Evolutionary conservation across 805 yeast genomes (phyloP).

Genomic region (Wickerhamomyces bovis): DNA sequence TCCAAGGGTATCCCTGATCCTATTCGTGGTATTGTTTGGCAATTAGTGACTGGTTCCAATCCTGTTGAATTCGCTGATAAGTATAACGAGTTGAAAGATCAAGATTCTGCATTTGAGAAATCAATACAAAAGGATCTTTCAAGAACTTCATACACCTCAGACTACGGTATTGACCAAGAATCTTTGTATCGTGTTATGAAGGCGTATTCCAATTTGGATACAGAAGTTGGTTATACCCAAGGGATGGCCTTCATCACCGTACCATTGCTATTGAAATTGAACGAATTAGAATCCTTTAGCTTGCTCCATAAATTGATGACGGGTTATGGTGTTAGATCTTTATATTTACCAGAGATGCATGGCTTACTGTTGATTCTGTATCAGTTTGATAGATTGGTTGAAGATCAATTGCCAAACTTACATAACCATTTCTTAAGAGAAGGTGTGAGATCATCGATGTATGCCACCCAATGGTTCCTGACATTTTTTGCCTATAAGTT

Average conservation of each 20-base stretch:
- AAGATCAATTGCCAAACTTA: slow-evolving; percentile 66
- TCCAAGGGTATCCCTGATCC: slow-evolving; percentile 78
- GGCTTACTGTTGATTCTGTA: slow-evolving; percentile 81
- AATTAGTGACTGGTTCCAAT: slow-evolving; percentile 75
- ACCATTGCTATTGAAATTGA: slow-evolving; percentile 76
- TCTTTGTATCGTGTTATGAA: slow-evolving; percentile 71
- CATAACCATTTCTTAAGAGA: slow-evolving; percentile 74
- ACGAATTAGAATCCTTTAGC: slow-evolving; percentile 81
- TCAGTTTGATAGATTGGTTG: slow-evolving; percentile 85
- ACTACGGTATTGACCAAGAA: slow-evolving; percentile 45
- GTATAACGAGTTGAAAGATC: slow-evolving; percentile 37
- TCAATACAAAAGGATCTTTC: slow-evolving; percentile 77
- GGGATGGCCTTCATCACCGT: slow-evolving; percentile 94
- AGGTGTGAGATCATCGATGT: slow-evolving; percentile 90
- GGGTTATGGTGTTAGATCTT: slow-evolving; percentile 68
- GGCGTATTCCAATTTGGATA: slow-evolving; percentile 79
- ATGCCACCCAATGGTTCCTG: slow-evolving; percentile 96
- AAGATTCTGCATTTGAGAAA: slow-evolving; percentile 61
- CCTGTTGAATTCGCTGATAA: slow-evolving; percentile 34
- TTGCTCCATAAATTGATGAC: slow-evolving; percentile 78
- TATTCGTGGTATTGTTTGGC: slow-evolving; percentile 90
- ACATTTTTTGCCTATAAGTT: slow-evolving; percentile 93
- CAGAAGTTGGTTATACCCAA: slow-evolving; percentile 95
- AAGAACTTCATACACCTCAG: slow-evolving; percentile 76
- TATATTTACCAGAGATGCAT: slow-evolving; percentile 88